A percentile compares a stretch with the other conserved stretches of the same genome.
Conservation (phyloP, 768 basidiomycete species). For the Rhodotorula diobovata region DNA sequence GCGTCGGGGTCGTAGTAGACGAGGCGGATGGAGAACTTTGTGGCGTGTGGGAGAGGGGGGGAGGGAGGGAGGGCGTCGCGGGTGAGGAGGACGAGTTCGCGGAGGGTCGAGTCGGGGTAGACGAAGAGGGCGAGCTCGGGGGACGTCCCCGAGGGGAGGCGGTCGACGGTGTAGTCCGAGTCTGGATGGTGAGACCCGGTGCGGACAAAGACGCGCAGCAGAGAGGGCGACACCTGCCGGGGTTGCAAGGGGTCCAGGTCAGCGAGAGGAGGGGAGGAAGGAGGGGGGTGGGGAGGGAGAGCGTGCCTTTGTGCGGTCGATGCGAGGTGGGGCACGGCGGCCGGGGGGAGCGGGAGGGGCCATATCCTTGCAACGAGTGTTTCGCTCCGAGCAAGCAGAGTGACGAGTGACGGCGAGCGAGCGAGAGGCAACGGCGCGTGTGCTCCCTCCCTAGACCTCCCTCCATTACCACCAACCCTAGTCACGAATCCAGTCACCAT, state of each 20-base stretch:
- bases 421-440: too few species aligned
- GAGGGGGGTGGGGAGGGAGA: background rate
- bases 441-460: background rate
- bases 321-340: background rate
- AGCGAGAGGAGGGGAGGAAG: background rate
- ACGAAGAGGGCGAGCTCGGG: conserved; percentile 37
- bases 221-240: conserved; percentile 38
- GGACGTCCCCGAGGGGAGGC: background rate
- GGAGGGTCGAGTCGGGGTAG: conserved; percentile 39
- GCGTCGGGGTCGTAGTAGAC: conserved; percentile 36
- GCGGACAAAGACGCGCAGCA: conserved; percentile 39
- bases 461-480: too few species aligned
- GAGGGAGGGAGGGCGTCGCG: conserved; percentile 28
- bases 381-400: too few species aligned
- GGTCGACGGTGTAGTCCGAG: conserved; percentile 2
- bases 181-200: conserved; percentile 19
- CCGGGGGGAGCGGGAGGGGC: background rate
- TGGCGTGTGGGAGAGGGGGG: conserved; percentile 3
- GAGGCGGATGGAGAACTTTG: conserved; percentile 39
- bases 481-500: background rate
- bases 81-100: conserved; percentile 37
- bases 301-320: conserved; percentile 36
- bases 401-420: too few species aligned
- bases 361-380: too few species aligned
- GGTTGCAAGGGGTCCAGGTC: background rate